Percentiles rank a stretch among this genome's conserved stretches.
phyloP scores from a whole-genome alignment of 257 asterid genomes.

The Paraleonurus japonicus region DNA sequence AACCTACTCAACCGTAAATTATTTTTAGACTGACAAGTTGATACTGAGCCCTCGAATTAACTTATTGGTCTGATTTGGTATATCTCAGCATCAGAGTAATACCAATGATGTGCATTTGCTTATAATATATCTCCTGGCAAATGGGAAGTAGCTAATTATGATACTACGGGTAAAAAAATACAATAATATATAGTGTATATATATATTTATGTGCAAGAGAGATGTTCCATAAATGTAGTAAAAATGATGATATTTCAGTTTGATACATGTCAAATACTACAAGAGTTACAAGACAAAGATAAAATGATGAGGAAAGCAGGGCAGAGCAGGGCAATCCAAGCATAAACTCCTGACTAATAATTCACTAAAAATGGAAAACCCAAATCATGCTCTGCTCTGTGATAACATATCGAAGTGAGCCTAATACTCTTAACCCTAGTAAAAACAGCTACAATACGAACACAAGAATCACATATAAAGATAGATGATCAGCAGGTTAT shows the following conservation, averaged over 20 bases:
- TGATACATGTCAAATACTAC: conserved; percentile 30
- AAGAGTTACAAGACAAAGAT: conserved; percentile 16
- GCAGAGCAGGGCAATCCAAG: conserved; percentile 26
- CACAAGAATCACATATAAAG: conserved; percentile 3
- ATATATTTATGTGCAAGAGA: background rate
- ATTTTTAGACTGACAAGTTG: too few species aligned
- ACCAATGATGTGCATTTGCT: too few species aligned
- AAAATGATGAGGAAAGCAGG: conserved; percentile 1
- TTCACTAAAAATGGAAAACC: conserved; percentile 30
- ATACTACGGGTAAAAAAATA: background rate
- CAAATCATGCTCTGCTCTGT: too few species aligned
- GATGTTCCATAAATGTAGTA: background rate
- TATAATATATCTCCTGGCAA: too few species aligned
- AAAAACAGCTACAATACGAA: conserved; percentile 33
- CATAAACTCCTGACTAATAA: conserved; percentile 39
- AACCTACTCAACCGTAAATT: too few species aligned
- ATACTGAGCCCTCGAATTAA: too few species aligned
- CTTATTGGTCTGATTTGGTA: too few species aligned
- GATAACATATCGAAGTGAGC: too few species aligned
- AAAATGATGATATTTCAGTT: conserved; percentile 27
- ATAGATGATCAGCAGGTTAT: conserved; percentile 45
- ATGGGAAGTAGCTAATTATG: too few species aligned
- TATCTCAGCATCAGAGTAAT: too few species aligned
- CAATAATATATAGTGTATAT: background rate
- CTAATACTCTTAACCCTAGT: conserved; percentile 28